Conservation (phyloP, 495 filamentous ascomycete genomes). For the Pseudomonodictys pantanalensis region DNA sequence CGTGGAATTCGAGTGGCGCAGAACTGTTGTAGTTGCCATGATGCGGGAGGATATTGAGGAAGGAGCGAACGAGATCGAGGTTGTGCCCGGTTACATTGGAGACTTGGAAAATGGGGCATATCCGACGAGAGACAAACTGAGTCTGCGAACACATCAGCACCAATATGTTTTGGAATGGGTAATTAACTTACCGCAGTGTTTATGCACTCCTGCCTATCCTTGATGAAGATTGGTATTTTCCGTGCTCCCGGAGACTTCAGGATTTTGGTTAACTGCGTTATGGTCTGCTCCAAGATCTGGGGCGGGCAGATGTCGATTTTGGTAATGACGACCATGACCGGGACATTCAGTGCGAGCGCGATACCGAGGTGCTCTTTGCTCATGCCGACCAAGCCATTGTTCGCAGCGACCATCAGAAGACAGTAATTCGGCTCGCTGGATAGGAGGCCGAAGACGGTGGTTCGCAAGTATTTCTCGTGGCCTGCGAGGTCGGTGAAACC, state of each 20-base stretch:
- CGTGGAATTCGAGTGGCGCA: slow-evolving; percentile 88
- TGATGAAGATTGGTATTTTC: slow-evolving; percentile 98
- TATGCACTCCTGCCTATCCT: slow-evolving; percentile 84
- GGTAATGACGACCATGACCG: slow-evolving; percentile 96
- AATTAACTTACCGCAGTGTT: slow-evolving; percentile 64
- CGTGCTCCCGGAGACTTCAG: slow-evolving; percentile 88
- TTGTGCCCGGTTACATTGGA: slow-evolving; percentile 94
- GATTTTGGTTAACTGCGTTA: slow-evolving; percentile 86
- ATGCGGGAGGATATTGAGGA: slow-evolving; percentile 92
- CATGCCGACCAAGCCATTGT: slow-evolving; percentile 97
- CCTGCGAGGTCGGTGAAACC: slow-evolving; percentile 94
- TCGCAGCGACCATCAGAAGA: slow-evolving; percentile 96
- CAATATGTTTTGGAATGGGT: background rate
- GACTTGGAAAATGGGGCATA: slow-evolving; percentile 96
- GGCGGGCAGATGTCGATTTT: slow-evolving; percentile 99
- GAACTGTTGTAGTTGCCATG: slow-evolving; percentile 88
- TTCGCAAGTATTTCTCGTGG: slow-evolving; percentile 92
- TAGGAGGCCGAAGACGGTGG: slow-evolving; percentile 92
- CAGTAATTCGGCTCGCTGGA: slow-evolving; percentile 98
- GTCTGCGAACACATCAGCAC: slow-evolving; percentile 42
- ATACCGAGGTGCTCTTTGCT: slow-evolving; percentile 97
- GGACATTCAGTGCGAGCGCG: slow-evolving; percentile 90
- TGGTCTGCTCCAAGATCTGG: slow-evolving; percentile 89
- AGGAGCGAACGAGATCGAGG: slow-evolving; percentile 76
- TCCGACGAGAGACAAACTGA: slow-evolving; percentile 91